These are phyloP conservation scores for Zymoseptoria pseudotritici DNA, from an alignment of 2,329 filamentous ascomycete genomes.

Conservation along the genomic window DNA sequence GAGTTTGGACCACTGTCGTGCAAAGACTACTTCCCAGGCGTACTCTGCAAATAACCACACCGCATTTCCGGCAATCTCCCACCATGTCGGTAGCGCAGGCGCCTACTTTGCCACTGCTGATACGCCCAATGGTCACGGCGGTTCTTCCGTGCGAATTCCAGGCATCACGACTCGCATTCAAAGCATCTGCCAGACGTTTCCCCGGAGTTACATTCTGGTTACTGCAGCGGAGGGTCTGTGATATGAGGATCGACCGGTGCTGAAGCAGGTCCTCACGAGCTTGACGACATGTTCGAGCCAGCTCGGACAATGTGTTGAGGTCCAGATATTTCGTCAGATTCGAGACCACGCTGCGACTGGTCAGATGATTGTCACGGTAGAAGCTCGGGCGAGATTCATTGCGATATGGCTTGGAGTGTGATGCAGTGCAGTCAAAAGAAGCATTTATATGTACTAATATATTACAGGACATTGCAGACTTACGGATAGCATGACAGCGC, in stretches of 20 bases:
- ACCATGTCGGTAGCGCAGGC: slow-evolving; percentile 85
- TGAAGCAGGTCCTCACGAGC: slow-evolving; percentile 71
- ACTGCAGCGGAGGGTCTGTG: slow-evolving; percentile 69
- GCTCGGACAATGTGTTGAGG: slow-evolving; percentile 75
- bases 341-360: slow-evolving; percentile 58
- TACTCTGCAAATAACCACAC: slow-evolving; percentile 73
- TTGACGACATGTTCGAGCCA: slow-evolving; percentile 74
- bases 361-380: slow-evolving; percentile 21
- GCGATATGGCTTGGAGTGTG: not conserved
- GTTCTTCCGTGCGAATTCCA: slow-evolving; percentile 21
- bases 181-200: slow-evolving; percentile 42
- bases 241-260: slow-evolving; percentile 65
- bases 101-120: slow-evolving; percentile 61
- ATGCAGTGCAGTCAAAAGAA: not conserved
- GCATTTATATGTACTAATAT: not conserved
- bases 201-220: slow-evolving; percentile 57
- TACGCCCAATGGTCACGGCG: slow-evolving; percentile 29
- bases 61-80: slow-evolving; percentile 70
- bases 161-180: slow-evolving; percentile 24
- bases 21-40: slow-evolving; percentile 8
- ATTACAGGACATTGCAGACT: slow-evolving; percentile 27
- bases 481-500: slow-evolving; percentile 64
- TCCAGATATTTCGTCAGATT: slow-evolving; percentile 72
- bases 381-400: not conserved
- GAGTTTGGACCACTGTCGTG: slow-evolving; percentile 1